Evolutionary conservation across 257 asterid genomes (phyloP), one percentile per base, ranked within the genome.

Genomic region (Coffea canephora): DNA sequence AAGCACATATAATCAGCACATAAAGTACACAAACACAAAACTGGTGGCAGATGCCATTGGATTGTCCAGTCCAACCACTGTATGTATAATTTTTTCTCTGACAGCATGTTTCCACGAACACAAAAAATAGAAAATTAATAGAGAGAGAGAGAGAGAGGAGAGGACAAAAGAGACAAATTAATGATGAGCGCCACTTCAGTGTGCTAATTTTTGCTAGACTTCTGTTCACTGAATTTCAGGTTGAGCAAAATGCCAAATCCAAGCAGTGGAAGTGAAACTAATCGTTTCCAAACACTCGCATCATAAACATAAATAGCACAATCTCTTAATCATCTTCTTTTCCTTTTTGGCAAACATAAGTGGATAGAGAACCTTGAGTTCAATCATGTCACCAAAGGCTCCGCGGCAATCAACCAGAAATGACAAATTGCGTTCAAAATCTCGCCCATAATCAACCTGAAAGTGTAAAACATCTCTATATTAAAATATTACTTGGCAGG

Each of bases 351-450:
- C 6, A 75, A 18, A 41, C 68, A 21, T 12, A 75, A 14, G 54
- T 52, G 41, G 36, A 52, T 69, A 52, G n/a, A 55, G 67, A 72
- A 94, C 98, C 98, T 92, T 94, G 85, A 94, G 91, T 79, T 89
- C 92, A 57, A 70, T 84, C 81, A 90, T 88, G 87, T 88, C 77
- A 65, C 91, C 85, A 91, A 94, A 93, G 86, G 93, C 93, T 87
- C 94, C 95, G 48, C 97, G 97, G 71, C 96, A 92, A 79, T 88
- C 92, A 83, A 88, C 87, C 76, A 94, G 89, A 84, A 94, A 94
- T 74, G 90, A 87, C 79, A 94, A 91, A 80, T 91, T 91, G 81
- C 82, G 87, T 84, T 91, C 91, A 46, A 87, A 71, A 71, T 94
- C 88, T 18, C 76, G 81, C 73, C 91, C 97, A 79, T 86, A 87